Conservation (phyloP, 257 asterid species). For the Linderniella brevidens region DNA sequence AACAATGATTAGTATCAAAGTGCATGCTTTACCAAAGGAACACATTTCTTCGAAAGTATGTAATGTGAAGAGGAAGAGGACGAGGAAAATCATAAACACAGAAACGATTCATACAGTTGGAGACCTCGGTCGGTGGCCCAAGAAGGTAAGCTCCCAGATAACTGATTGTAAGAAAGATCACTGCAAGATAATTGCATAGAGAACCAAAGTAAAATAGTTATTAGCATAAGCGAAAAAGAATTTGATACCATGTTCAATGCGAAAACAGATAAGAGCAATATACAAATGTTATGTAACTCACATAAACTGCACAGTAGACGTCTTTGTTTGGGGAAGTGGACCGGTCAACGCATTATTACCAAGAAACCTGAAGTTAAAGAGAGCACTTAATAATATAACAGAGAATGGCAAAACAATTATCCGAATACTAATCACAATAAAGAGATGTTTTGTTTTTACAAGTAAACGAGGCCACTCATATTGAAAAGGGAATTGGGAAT, state of each 20-base stretch:
- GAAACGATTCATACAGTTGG: conserved; percentile 30
- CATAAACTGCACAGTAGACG: conserved; percentile 21
- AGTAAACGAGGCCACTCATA: conserved; percentile 22
- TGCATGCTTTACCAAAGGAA: too few relatives aligned
- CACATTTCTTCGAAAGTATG: too few relatives aligned
- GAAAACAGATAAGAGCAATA: too few relatives aligned
- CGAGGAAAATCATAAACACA: not conserved
- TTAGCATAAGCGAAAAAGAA: not conserved
- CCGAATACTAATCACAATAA: not conserved
- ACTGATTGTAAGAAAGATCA: conserved; percentile 56
- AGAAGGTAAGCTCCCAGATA: conserved; percentile 68
- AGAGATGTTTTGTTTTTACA: conserved; percentile 20
- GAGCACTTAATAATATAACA: not conserved
- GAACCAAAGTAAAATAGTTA: not conserved
- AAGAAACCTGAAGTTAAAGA: conserved; percentile 45
- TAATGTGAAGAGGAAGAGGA: not conserved
- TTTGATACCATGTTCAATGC: not conserved
- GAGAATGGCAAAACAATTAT: conserved; percentile 1
- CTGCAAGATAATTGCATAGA: conserved; percentile 16
- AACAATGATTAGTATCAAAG: not conserved
- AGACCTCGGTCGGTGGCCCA: conserved; percentile 31
- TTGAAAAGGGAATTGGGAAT: conserved; percentile 52
- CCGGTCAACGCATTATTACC: conserved; percentile 64
- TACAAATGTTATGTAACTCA: too few relatives aligned
- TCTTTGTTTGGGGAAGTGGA: conserved; percentile 32